Evolutionary conservation across 2,329 filamentous ascomycete genomes (phyloP), one percentile per base, ranked within the genome.

Genomic region (Penicillium sp.): DNA sequence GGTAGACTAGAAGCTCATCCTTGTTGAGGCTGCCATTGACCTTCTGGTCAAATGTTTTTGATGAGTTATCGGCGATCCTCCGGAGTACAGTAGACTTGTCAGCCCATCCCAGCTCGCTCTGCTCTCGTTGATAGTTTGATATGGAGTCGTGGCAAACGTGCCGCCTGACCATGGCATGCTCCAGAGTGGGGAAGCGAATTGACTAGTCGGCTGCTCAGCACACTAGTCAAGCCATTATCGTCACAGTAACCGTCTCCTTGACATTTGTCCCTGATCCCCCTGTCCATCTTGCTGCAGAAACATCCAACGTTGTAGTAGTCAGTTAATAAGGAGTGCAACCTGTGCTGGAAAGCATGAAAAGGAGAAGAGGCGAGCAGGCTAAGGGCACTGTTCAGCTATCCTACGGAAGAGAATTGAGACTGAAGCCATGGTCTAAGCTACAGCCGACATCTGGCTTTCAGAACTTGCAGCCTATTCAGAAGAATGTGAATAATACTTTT

Each of bases 181-280:
- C 19, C 30, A 11, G 8, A 47, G 56, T 58, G 56, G 56, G 23
- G 56, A 50, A 19, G 29, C 46, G 46, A 51, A 11, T 50, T 51
- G 56, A 41, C 38, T 51, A 44, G 48, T 31, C 47, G 31, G 17
- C 26, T 38, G 30, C 21, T 52, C 41, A 52, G 21, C 26, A 30
- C 48, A 51, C 56, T 52, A 58, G 48, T 50, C 38, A 49, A 58
- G 56, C 56, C 56, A 35, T 38, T 53, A 44, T 55, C 47, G 58
- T 51, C 52, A 59, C 55, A 8, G 29, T 50, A 26, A 17, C 45
- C 9, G 15, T 15, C 9, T 41, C 35, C 38, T 46, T 46, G 38
- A 55, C 52, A 45, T 21, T 9, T 29, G 11, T 35, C 26, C 30
- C 54, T 56, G 54, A 35, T 49, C 46, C 31, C 45, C 45, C 29